Percentiles rank a stretch among this genome's conserved stretches.
phyloP scores from a whole-genome alignment of 345 rosid genomes.

The Ceriops zippeliana region DNA sequence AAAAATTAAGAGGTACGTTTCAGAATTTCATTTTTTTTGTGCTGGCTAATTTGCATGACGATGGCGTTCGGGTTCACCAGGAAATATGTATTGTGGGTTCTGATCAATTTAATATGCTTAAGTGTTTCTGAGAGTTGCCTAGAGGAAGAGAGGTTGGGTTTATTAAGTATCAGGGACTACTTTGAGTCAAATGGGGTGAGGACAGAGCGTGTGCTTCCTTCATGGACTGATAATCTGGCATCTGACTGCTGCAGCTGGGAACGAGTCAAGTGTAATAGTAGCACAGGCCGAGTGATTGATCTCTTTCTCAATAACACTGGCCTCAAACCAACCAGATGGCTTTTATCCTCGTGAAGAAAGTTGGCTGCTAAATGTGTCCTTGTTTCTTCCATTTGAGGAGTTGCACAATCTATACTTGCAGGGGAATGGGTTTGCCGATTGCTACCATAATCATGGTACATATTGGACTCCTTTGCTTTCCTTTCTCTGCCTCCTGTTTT shows the following conservation, averaged over 20 bases:
- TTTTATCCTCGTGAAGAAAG: neutral
- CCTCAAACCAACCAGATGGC: too few relatives aligned
- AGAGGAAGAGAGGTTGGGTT: neutral
- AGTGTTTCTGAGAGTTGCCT: too few relatives aligned
- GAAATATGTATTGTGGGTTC: neutral
- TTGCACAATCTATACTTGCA: neutral
- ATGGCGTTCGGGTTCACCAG: neutral
- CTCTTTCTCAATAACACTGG: neutral
- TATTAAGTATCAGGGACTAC: neutral
- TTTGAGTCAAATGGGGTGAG: neutral
- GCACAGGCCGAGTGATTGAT: neutral
- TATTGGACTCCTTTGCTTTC: too few relatives aligned
- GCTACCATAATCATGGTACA: neutral
- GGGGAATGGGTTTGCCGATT: too few relatives aligned
- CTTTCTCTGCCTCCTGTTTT: too few relatives aligned
- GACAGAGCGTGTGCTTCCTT: neutral
- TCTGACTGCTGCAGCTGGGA: neutral
- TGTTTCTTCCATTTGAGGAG: neutral
- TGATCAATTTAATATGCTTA: neutral
- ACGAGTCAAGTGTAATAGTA: conserved; percentile 1
- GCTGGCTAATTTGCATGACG: too few relatives aligned
- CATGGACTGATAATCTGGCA: neutral
- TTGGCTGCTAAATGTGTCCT: neutral
- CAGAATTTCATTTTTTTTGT: too few relatives aligned
- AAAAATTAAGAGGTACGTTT: too few relatives aligned